Conservation (phyloP, 2,329 filamentous ascomycete genomes). For the Venturia nashicola region DNA sequence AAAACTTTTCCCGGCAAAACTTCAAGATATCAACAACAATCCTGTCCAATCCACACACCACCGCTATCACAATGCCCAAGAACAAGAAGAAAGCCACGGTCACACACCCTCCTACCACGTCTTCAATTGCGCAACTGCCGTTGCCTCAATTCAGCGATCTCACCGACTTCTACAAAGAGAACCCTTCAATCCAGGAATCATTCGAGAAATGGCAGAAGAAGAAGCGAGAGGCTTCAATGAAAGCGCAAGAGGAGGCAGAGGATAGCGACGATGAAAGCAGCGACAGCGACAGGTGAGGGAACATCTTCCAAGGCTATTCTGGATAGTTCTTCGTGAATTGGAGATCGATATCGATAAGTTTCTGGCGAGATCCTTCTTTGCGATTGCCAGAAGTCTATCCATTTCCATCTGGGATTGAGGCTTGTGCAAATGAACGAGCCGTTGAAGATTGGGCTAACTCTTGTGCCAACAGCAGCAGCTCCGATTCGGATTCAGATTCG, state of each 20-base stretch:
- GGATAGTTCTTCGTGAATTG: not conserved
- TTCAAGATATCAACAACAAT: not conserved
- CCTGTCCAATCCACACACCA: not conserved
- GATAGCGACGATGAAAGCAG: constrained; percentile 7
- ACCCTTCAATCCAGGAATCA: constrained; percentile 16
- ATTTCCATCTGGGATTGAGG: not conserved
- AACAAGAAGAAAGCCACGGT: not conserved
- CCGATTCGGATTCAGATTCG: constrained; percentile 7
- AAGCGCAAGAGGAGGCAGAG: constrained; percentile 7
- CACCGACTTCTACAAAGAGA: constrained; percentile 21
- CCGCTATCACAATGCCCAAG: not conserved
- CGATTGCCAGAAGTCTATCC: not conserved
- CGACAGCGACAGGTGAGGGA: not conserved
- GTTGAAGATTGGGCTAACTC: not conserved
- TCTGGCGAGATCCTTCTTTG: not conserved
- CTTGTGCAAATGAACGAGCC: not conserved
- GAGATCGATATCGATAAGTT: not conserved
- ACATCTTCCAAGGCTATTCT: not conserved
- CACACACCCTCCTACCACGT: not conserved
- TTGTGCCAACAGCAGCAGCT: not conserved
- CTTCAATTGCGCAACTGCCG: not conserved
- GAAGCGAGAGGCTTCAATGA: constrained; percentile 9
- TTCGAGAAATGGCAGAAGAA: constrained; percentile 19
- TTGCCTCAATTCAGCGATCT: constrained; percentile 17
- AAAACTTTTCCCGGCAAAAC: not conserved